phyloP scores from a whole-genome alignment of 78 protist species.

The Diacronema lutheri region DNA sequence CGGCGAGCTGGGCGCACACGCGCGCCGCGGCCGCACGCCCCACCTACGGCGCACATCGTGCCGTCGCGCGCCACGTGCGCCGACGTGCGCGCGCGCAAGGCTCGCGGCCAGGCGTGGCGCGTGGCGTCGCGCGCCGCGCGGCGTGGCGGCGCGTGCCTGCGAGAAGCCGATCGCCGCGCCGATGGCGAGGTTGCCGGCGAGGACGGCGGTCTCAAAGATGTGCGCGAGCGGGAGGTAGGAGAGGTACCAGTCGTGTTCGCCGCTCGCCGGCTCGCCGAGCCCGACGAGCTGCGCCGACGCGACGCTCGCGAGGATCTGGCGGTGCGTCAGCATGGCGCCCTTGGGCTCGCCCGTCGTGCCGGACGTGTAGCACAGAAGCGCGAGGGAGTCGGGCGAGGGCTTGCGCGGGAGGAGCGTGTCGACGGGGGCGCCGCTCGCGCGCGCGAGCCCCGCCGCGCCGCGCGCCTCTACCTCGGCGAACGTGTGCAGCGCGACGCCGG shows the following conservation, averaged over 20 bases:
- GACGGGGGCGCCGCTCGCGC: not conserved
- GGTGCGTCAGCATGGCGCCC: constrained; percentile 78
- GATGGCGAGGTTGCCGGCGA: not conserved
- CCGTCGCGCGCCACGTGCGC: too few relatives aligned
- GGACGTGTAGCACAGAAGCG: constrained; percentile 46
- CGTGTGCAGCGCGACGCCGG: not conserved
- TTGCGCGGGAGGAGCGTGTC: too few relatives aligned
- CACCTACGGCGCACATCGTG: too few relatives aligned
- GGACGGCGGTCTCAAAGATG: constrained; percentile 69
- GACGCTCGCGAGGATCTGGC: constrained; percentile 59
- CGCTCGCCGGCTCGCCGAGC: not conserved
- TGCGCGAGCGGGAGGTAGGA: constrained; percentile 95
- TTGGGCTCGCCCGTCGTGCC: constrained; percentile 87
- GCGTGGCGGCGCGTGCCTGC: too few relatives aligned
- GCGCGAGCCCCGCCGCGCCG: not conserved
- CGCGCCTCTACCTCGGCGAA: not conserved
- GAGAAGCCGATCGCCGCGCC: constrained; percentile 57
- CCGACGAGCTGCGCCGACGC: not conserved
- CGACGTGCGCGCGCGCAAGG: too few relatives aligned
- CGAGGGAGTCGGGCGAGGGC: not conserved
- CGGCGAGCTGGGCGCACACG: too few relatives aligned
- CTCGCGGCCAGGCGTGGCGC: too few relatives aligned
- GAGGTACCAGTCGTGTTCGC: constrained; percentile 54
- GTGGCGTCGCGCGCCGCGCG: too few relatives aligned
- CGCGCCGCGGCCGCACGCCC: too few relatives aligned